Evolutionary conservation across 1,284 basidiomycete genomes (phyloP), one percentile per base, ranked within the genome.

Genomic region (Meripilus lineatus): DNA sequence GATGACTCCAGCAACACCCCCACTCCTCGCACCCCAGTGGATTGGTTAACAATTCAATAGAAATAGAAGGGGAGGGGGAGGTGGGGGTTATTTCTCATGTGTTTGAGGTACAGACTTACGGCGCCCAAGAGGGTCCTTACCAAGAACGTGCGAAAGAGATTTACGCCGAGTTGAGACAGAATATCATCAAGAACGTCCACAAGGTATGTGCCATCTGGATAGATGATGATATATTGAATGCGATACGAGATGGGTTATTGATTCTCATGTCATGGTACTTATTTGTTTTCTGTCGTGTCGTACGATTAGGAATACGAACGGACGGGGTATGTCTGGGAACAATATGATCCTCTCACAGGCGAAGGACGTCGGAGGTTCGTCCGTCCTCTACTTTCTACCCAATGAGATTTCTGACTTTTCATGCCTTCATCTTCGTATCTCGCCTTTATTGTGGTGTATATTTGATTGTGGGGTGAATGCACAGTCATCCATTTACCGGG

Each of bases 321-420:
- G 22, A 96, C 93, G 1, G 93, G 92, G 6, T 94, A 91, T 61
- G 89, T 93, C 8, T 97, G 93, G 92, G 93, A 97, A 63, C 94
- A 97, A 64, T 97, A 96, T 63, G 86, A 97, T 59, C 70, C 91
- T 0, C 65, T 71, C 7, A 89, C 80, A 8, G 93, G 93, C 11
- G 77, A 89, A 57, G 93, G 93, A 1, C 77, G 76, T 58, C 71
- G 93, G 67, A 93, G 88, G 89, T 81, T 53, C 47, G 68, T 63
- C 46, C 39, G 40, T 11, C 23, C 10, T 25, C 5, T 20, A 26
- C 34, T 32, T 32, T 20, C 18, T n/a, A 34, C 36, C 26, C 11
- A 28, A 14, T 8, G 21, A 11, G 8, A 20, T n/a, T 23, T 35
- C 18, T 15, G 23, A 50, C 48, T 21, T 18, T 40, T 21, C 36